Evolutionary conservation across 2,329 filamentous ascomycete genomes (phyloP).

Genomic region (Tympanopsis confertula): DNA sequence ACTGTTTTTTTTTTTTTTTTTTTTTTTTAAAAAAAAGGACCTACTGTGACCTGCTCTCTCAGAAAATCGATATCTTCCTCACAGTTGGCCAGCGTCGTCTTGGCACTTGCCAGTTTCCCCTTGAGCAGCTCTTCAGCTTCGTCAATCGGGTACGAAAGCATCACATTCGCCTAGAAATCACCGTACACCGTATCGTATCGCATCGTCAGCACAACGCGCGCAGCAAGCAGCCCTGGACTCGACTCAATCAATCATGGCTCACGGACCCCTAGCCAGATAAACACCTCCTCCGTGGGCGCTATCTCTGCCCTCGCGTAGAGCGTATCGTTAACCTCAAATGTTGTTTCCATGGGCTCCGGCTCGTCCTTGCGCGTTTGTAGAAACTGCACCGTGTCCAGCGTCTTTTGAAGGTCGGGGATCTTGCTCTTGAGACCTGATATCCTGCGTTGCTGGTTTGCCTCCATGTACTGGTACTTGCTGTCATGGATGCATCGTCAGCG

Average conservation of each 20-base stretch:
- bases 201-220: slow-evolving; percentile 2
- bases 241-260: neutral
- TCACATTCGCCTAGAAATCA: slow-evolving; percentile 68
- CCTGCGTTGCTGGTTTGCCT: slow-evolving; percentile 78
- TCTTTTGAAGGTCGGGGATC: slow-evolving; percentile 94
- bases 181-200: slow-evolving; percentile 10
- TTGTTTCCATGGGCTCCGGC: slow-evolving; percentile 70
- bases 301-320: slow-evolving; percentile 81
- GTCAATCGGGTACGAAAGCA: slow-evolving; percentile 84
- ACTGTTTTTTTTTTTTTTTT: slow-evolving; percentile 2
- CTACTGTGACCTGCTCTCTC: slow-evolving; percentile 87
- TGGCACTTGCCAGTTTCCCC: slow-evolving; percentile 68
- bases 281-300: slow-evolving; percentile 77
- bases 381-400: slow-evolving; percentile 80
- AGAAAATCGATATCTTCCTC: slow-evolving; percentile 95
- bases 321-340: slow-evolving; percentile 93
- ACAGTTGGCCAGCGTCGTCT: slow-evolving; percentile 71
- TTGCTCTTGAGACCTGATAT: slow-evolving; percentile 78
- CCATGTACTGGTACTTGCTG: slow-evolving; percentile 99
- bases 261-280: slow-evolving; percentile 93
- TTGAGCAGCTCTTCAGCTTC: slow-evolving; percentile 73
- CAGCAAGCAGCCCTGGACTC: neutral
- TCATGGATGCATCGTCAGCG: slow-evolving; percentile 12
- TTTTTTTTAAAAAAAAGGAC: slow-evolving; percentile 13
- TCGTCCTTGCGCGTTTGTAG: slow-evolving; percentile 62